Evolutionary conservation across 23 red algal genomes (phyloP).

Genomic region (Gracilariopsis chorda): DNA sequence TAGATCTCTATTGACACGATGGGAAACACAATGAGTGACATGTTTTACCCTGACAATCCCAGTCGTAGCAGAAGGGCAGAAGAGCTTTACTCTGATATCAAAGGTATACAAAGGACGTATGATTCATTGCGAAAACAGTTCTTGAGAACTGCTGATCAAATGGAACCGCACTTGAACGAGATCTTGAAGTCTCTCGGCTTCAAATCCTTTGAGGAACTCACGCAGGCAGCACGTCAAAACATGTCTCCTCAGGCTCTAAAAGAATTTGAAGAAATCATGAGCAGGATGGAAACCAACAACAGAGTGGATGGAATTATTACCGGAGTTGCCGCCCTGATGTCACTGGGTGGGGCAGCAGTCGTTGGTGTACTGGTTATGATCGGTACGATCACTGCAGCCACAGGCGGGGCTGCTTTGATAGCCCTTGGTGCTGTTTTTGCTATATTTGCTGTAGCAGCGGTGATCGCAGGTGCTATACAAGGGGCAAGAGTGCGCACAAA

Average conservation of each 20-base stretch:
- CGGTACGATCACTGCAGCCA: not conserved
- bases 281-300: not conserved
- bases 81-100: not conserved
- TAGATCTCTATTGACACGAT: not conserved
- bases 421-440: not conserved
- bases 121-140: not conserved
- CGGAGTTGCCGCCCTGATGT: not conserved
- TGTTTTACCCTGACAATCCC: not conserved
- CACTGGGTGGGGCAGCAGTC: not conserved
- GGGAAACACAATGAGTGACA: conserved; percentile 11
- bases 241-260: not conserved
- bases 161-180: not conserved
- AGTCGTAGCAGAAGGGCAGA: not conserved
- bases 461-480: not conserved
- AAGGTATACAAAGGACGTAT: not conserved
- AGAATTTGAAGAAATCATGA: not conserved
- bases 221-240: not conserved
- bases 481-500: not conserved
- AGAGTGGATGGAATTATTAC: not conserved
- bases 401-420: not conserved
- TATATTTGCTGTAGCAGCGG: not conserved
- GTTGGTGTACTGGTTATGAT: not conserved
- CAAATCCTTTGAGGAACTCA: not conserved
- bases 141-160: not conserved
- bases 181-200: not conserved